Evolutionary conservation across 768 basidiomycete species (phyloP).

Genomic region (Vararia minispora): DNA sequence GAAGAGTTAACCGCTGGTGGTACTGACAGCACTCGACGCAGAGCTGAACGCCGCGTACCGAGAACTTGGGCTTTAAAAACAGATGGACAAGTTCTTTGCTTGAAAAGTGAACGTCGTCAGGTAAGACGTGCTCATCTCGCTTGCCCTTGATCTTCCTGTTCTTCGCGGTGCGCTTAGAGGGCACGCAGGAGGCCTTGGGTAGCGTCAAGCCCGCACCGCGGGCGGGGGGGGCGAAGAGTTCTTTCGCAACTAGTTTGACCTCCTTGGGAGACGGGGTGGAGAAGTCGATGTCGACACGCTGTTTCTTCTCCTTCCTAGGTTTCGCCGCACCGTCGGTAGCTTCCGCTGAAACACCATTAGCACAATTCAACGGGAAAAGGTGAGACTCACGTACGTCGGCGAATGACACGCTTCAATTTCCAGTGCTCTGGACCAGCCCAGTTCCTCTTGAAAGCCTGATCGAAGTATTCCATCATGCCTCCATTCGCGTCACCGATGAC

Average conservation of each 20-base stretch:
- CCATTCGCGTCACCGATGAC: slow-evolving; percentile 67
- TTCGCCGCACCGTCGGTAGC: slow-evolving; percentile 40
- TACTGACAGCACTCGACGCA: not conserved
- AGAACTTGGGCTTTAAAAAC: slow-evolving; percentile 94
- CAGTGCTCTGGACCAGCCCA: slow-evolving; percentile 99
- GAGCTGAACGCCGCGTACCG: slow-evolving; percentile 38
- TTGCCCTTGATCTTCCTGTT: slow-evolving; percentile 46
- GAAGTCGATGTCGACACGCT: slow-evolving; percentile 78
- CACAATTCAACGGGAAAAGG: slow-evolving; percentile 3
- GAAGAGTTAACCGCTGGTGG: not conserved
- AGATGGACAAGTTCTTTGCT: slow-evolving; percentile 81
- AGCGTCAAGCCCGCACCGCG: slow-evolving; percentile 61
- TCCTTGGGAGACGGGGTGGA: slow-evolving; percentile 45
- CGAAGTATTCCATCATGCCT: slow-evolving; percentile 80
- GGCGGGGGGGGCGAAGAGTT: slow-evolving; percentile 70
- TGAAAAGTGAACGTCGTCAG: slow-evolving; percentile 97
- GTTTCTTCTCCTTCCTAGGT: slow-evolving; percentile 63
- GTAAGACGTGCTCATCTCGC: slow-evolving; percentile 66
- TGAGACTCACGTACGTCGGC: slow-evolving; percentile 54
- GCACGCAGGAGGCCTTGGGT: slow-evolving; percentile 22
- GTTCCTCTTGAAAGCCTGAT: slow-evolving; percentile 76
- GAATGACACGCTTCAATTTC: slow-evolving; percentile 79
- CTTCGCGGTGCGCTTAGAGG: slow-evolving; percentile 26
- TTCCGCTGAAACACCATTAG: slow-evolving; percentile 26
- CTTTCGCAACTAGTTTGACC: slow-evolving; percentile 49